These are phyloP conservation scores for Alternaria viburni DNA, from an alignment of 2,329 filamentous ascomycete species.

Conservation along the genomic window DNA sequence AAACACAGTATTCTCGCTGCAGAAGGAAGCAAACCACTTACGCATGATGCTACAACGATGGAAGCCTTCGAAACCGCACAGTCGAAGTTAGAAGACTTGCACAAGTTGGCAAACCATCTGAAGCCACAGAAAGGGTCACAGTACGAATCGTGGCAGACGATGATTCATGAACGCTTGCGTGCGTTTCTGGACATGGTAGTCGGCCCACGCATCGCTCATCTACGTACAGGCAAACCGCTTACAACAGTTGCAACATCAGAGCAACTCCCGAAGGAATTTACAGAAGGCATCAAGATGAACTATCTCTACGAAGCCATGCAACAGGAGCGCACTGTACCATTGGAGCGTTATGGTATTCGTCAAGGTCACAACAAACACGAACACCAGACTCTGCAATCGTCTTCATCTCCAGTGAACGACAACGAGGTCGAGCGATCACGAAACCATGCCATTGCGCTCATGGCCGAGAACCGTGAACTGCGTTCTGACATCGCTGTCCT, in stretches of 20 bases:
- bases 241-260: constrained; percentile 10
- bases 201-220: constrained; percentile 7
- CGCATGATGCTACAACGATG: neutral
- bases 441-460: constrained; percentile 2
- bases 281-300: constrained; percentile 10
- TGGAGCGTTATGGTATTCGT: constrained; percentile 17
- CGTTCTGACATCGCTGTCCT: constrained; percentile 7
- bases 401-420: neutral
- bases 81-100: constrained; percentile 11
- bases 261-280: constrained; percentile 1
- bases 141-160: constrained; percentile 11
- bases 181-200: constrained; percentile 13
- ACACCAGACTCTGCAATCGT: neutral
- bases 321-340: constrained; percentile 18
- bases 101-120: constrained; percentile 7
- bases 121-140: constrained; percentile 10
- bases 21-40: neutral
- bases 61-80: constrained; percentile 15
- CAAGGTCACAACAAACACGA: neutral
- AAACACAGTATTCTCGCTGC: constrained; percentile 12
- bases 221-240: constrained; percentile 4
- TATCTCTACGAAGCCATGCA: constrained; percentile 24
- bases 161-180: constrained; percentile 8
- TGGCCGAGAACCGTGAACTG: constrained; percentile 6
- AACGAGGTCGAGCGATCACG: constrained; percentile 3